A percentile compares a stretch with the other conserved stretches of the same genome.
These are phyloP conservation scores for Basipetospora sp. DNA, from an alignment of 2,329 filamentous ascomycete species.

Conservation along the genomic window DNA sequence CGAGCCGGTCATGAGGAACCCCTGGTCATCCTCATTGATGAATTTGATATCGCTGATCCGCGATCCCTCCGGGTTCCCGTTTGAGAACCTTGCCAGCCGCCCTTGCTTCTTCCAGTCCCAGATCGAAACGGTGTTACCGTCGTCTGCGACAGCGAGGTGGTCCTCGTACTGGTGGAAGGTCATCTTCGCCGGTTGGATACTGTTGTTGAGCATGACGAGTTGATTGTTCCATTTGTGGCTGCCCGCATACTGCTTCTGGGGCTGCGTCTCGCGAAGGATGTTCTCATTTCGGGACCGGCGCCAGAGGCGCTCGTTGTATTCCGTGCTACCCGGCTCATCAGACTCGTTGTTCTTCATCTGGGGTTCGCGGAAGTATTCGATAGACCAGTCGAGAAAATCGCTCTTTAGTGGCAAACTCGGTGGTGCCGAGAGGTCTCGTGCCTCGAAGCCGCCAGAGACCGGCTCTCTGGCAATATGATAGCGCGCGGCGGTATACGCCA, in stretches of 20 bases:
- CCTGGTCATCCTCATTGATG: constrained; percentile 96
- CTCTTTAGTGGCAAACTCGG: constrained; percentile 64
- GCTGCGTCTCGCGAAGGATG: constrained; percentile 84
- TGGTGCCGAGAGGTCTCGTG: constrained; percentile 41
- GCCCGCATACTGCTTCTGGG: constrained; percentile 76
- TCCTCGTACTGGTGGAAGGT: constrained; percentile 97
- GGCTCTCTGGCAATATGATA: constrained; percentile 68
- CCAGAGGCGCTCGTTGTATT: constrained; percentile 94
- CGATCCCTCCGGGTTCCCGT: constrained; percentile 81
- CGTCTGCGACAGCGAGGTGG: constrained; percentile 84
- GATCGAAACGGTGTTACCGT: constrained; percentile 74
- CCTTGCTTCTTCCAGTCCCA: constrained; percentile 83
- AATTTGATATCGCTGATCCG: constrained; percentile 91
- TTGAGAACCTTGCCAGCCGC: constrained; percentile 73
- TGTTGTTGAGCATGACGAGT: constrained; percentile 72
- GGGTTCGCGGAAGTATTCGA: constrained; percentile 92
- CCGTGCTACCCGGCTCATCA: constrained; percentile 86
- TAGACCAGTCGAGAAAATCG: constrained; percentile 85
- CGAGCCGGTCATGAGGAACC: constrained; percentile 83
- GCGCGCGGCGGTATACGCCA: constrained; percentile 46
- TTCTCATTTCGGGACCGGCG: constrained; percentile 80
- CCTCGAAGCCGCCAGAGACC: constrained; percentile 58
- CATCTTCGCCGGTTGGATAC: constrained; percentile 79
- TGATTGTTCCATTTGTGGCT: constrained; percentile 77
- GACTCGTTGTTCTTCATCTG: constrained; percentile 96